Evolutionary conservation across 257 asterid genomes (phyloP).

Genomic region (Penstemon davidsonii): DNA sequence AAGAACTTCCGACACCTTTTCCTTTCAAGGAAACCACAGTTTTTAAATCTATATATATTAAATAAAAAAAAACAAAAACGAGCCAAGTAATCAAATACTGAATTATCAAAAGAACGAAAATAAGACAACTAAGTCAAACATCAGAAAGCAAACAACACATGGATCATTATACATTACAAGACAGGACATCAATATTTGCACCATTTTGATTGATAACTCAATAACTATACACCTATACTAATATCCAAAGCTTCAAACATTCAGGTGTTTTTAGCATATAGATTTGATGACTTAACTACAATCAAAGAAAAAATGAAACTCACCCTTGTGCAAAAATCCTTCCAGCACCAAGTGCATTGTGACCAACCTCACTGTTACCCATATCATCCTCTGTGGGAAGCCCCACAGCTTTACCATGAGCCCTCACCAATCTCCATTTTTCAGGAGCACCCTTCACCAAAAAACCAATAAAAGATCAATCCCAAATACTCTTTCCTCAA

Average conservation of each 20-base stretch:
- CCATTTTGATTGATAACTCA: conserved; percentile 1
- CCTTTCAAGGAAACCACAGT: background rate
- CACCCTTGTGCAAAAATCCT: conserved; percentile 97
- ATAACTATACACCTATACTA: background rate
- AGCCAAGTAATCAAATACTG: background rate
- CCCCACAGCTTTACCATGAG: conserved; percentile 96
- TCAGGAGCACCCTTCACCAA: conserved; percentile 87
- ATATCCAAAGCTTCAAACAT: background rate
- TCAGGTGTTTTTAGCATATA: background rate
- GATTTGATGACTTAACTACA: background rate
- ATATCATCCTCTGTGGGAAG: conserved; percentile 96
- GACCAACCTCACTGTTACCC: conserved; percentile 99
- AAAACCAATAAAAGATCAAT: conserved; percentile 26
- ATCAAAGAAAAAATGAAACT: conserved; percentile 17
- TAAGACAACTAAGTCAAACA: background rate
- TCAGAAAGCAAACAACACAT: background rate
- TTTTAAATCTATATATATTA: background rate
- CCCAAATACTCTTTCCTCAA: conserved; percentile 1
- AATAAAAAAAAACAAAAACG: background rate
- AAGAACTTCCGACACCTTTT: background rate
- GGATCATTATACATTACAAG: background rate
- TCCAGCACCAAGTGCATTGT: conserved; percentile 99
- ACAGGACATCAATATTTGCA: background rate
- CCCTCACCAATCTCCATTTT: conserved; percentile 90
- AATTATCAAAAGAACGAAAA: background rate